phyloP scores from a whole-genome alignment of 2,329 filamentous ascomycete genomes.

The Coniella vitis region DNA sequence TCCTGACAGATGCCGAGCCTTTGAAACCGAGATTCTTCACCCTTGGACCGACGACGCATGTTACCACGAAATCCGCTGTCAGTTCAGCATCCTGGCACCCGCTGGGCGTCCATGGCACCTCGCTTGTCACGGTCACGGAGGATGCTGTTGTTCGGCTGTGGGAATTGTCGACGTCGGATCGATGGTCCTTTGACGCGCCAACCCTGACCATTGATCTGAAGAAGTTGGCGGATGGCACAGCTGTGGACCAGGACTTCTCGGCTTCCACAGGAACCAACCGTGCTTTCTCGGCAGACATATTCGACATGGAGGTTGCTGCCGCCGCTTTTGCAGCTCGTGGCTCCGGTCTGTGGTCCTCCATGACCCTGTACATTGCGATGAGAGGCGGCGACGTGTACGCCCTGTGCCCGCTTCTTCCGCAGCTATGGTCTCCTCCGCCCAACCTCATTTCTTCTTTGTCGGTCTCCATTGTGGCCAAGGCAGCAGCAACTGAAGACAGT shows the following conservation, averaged over 20 bases:
- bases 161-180: conserved; percentile 78
- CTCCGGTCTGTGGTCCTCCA: conserved; percentile 83
- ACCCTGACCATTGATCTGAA: conserved; percentile 80
- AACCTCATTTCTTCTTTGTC: conserved; percentile 76
- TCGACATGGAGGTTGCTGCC: conserved; percentile 91
- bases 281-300: conserved; percentile 78
- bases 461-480: conserved; percentile 71
- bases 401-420: conserved; percentile 80
- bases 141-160: conserved; percentile 86
- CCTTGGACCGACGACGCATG: conserved; percentile 86
- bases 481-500: conserved; percentile 56
- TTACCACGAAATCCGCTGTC: conserved; percentile 75
- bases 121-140: conserved; percentile 79
- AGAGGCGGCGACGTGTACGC: conserved; percentile 88
- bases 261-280: conserved; percentile 69
- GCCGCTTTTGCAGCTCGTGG: conserved; percentile 66
- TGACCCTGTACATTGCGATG: conserved; percentile 98
- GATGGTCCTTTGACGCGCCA: conserved; percentile 81
- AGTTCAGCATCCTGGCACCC: conserved; percentile 89
- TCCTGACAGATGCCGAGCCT: conserved; percentile 63
- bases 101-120: conserved; percentile 71
- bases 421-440: conserved; percentile 73
- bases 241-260: conserved; percentile 73
- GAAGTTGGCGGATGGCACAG: conserved; percentile 80
- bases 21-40: conserved; percentile 83